Base-by-base conservation (phyloP, 2,329 filamentous ascomycete species). In the Trichoderma asperellum region DNA sequence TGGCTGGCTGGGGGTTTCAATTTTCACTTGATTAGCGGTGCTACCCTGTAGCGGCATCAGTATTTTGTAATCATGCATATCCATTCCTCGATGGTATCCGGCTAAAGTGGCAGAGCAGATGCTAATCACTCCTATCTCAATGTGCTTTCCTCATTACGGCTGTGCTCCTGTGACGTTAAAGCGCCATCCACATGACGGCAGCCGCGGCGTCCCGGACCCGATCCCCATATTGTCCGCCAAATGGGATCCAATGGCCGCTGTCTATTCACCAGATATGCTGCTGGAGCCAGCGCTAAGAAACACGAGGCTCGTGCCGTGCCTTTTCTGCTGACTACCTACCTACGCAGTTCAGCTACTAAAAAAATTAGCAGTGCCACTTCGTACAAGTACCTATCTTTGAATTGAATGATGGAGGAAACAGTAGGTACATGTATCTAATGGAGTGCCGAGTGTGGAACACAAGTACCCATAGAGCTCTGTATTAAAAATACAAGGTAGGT, bases 231-330 rank as follows among this genome's bases (percentile, higher is more conserved):
- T 63, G 32, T 35, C 57, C 57, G n/a, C 53, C 43, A 43, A 32
- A 43, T 27, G 40, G 32, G n/a, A n/a, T 60, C 57, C 57, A 60
- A 60, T 43, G 57, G 16, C 43, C 47, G 8, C 47, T 10, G 47
- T 12, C 52, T 40, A 55, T 21, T 47, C 60, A 63, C 47, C 60
- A 63, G 14, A 53, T 12, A 37, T 63, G 47, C 65, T 63, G 47
- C 65, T 60, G 37, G 65, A 49, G 27, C 47, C 52, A 57, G 59
- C 67, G 67, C 67, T 63, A 68, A 43, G 40, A 43, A 43, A 58
- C 60, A 65, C 66, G 53, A 69, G 68, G 68, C 60, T 69, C 68
- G 68, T 69, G 68, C 68, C 68, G 68, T 69, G 59, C 68, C 68
- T 69, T 69, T 65, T 61, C 60, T 55, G 53, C 53, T 65, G 58